Evolutionary conservation across 306 rosid genomes (phyloP).

Genomic region (Benincasa hispida): DNA sequence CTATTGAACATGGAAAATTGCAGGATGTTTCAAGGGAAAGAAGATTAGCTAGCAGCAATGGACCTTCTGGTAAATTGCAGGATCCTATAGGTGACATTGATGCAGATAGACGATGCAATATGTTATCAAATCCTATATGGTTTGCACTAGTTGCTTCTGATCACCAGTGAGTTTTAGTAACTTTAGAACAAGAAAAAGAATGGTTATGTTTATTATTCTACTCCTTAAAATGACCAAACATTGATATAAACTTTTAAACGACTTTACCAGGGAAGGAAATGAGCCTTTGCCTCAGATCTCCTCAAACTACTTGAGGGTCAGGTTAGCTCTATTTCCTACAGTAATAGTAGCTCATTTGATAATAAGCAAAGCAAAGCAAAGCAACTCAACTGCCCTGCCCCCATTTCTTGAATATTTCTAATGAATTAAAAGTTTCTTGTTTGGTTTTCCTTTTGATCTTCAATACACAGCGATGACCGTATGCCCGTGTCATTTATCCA

Average conservation of each 20-base stretch:
- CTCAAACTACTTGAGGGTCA: constrained; percentile 71
- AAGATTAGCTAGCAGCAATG: not conserved
- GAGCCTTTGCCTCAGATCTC: constrained; percentile 78
- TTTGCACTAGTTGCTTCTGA: constrained; percentile 80
- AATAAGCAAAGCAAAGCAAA: not conserved
- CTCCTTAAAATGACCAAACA: not conserved
- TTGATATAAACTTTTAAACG: constrained; percentile 2
- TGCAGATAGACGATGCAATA: constrained; percentile 25
- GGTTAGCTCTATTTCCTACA: constrained; percentile 29
- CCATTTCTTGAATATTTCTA: not conserved
- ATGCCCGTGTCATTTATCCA: constrained; percentile 73
- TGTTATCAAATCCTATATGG: constrained; percentile 60
- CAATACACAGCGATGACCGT: constrained; percentile 52
- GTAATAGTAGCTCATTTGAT: not conserved
- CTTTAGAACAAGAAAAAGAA: not conserved
- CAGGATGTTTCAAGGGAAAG: not conserved
- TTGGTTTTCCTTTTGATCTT: not conserved
- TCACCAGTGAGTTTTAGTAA: constrained; percentile 2
- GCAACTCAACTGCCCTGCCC: not conserved
- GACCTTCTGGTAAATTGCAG: not conserved
- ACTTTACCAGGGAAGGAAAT: constrained; percentile 69
- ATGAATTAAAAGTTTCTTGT: not conserved
- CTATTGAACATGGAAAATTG: not conserved
- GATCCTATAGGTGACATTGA: constrained; percentile 35
- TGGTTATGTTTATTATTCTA: constrained; percentile 8